A percentile compares a stretch with the other conserved stretches of the same genome.
Conservation (phyloP, 2,329 filamentous ascomycete species). For the Ceratocystis alfenasii region DNA sequence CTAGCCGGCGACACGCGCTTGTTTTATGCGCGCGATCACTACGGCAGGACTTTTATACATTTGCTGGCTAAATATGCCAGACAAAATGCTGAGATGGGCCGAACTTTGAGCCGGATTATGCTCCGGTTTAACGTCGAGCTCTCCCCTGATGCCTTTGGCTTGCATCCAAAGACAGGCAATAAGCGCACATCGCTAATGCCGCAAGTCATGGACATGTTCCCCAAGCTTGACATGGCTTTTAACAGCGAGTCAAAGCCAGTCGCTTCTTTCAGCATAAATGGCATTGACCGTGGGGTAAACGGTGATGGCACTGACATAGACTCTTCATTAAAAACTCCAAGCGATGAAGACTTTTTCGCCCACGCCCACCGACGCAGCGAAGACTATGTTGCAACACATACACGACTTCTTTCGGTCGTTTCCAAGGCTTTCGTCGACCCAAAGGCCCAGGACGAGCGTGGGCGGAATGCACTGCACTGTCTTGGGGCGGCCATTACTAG, state of each 20-base stretch:
- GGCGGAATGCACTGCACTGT: constrained; percentile 47
- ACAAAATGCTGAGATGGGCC: background rate
- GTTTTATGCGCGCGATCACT: constrained; percentile 34
- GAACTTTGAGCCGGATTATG: constrained; percentile 27
- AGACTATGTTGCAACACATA: constrained; percentile 22
- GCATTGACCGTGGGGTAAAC: background rate
- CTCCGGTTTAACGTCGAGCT: constrained; percentile 26
- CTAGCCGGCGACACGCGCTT: constrained; percentile 27
- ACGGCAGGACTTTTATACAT: constrained; percentile 44
- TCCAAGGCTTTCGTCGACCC: constrained; percentile 23
- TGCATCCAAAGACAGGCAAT: constrained; percentile 24
- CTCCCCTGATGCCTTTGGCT: constrained; percentile 40
- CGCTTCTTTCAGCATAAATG: background rate
- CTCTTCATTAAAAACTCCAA: background rate
- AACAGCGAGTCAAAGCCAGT: background rate
- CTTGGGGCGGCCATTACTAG: constrained; percentile 44
- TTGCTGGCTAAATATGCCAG: constrained; percentile 26
- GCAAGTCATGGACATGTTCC: background rate
- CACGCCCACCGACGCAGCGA: constrained; percentile 10
- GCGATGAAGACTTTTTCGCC: constrained; percentile 19
- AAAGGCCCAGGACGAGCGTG: constrained; percentile 31
- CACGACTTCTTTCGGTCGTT: constrained; percentile 24
- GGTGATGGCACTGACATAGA: background rate
- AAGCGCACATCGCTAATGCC: background rate
- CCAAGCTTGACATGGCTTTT: background rate